phyloP scores from a whole-genome alignment of 1,284 basidiomycete species.

The Boletus sp. region DNA sequence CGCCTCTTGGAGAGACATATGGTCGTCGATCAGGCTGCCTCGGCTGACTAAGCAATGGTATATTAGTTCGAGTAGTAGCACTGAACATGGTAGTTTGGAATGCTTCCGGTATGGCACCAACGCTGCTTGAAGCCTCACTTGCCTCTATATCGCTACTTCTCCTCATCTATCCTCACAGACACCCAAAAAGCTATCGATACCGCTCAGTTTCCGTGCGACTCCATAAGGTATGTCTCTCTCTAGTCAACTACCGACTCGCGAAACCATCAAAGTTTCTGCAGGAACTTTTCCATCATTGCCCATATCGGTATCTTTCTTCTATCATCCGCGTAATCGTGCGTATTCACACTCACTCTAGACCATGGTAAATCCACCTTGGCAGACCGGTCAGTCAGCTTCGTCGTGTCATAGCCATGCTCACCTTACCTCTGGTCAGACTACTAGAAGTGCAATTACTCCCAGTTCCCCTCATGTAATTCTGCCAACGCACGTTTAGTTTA shows the following conservation, averaged over 20 bases:
- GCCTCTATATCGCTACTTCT: constrained; percentile 29
- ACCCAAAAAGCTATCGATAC: constrained; percentile 47
- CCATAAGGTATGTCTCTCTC: constrained; percentile 58
- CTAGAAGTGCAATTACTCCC: constrained; percentile 54
- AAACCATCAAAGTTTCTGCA: constrained; percentile 30
- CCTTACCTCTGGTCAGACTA: constrained; percentile 42
- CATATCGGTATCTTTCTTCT: constrained; percentile 66
- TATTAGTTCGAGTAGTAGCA: not conserved
- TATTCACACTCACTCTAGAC: constrained; percentile 43
- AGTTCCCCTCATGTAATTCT: not conserved
- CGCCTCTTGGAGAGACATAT: constrained; percentile 84
- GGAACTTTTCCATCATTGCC: constrained; percentile 94
- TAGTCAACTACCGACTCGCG: not conserved
- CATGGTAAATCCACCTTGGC: constrained; percentile 94
- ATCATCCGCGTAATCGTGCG: not conserved
- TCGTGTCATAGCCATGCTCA: not conserved
- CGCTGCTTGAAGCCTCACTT: constrained; percentile 35
- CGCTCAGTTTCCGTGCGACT: constrained; percentile 70
- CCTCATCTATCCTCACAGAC: constrained; percentile 37
- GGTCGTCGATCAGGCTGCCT: not conserved
- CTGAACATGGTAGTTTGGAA: not conserved
- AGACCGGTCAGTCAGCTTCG: constrained; percentile 57
- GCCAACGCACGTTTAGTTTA: constrained; percentile 55
- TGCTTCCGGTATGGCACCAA: constrained; percentile 39
- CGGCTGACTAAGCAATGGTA: constrained; percentile 30